Evolutionary conservation across 2,329 filamentous ascomycete species (phyloP).

Genomic region (Chaetothyriales sp.): DNA sequence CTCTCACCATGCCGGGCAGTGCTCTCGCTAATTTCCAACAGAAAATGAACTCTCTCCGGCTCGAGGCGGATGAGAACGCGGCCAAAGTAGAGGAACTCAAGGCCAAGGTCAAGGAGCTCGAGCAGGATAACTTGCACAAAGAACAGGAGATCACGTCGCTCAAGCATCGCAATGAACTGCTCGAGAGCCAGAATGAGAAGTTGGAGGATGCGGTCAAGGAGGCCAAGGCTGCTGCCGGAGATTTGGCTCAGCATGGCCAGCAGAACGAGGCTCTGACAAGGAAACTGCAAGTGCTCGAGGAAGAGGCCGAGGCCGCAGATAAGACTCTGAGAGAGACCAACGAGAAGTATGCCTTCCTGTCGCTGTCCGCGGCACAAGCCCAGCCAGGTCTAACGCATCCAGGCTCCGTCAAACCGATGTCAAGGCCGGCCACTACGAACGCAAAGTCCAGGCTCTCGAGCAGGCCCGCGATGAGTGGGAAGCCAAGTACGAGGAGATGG

Average conservation of each 20-base stretch:
- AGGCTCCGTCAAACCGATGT: constrained; percentile 98
- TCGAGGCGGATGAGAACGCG: constrained; percentile 78
- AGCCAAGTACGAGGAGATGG: constrained; percentile 94
- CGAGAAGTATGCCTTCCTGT: constrained; percentile 65
- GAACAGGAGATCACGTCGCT: constrained; percentile 97
- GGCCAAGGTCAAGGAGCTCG: constrained; percentile 71
- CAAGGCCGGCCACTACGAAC: constrained; percentile 98
- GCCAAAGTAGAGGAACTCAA: constrained; percentile 78
- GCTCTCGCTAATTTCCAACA: constrained; percentile 30
- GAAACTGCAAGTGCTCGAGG: constrained; percentile 89
- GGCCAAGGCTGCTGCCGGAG: constrained; percentile 72
- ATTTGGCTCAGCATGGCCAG: constrained; percentile 67
- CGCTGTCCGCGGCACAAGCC: constrained; percentile 1
- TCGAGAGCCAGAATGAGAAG: constrained; percentile 87
- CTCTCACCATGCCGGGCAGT: constrained; percentile 10
- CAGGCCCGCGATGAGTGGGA: constrained; percentile 87
- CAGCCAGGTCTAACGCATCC: constrained; percentile 3
- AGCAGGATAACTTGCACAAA: constrained; percentile 91
- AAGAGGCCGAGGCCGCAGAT: constrained; percentile 93
- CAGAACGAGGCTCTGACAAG: constrained; percentile 86
- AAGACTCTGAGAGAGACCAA: constrained; percentile 94
- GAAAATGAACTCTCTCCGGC: constrained; percentile 91
- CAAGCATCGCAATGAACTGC: constrained; percentile 83
- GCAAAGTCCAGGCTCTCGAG: constrained; percentile 96
- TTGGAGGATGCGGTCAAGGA: constrained; percentile 72